phyloP scores from a whole-genome alignment of 352 stramenopile genomes.

The Albugo laibachii region DNA sequence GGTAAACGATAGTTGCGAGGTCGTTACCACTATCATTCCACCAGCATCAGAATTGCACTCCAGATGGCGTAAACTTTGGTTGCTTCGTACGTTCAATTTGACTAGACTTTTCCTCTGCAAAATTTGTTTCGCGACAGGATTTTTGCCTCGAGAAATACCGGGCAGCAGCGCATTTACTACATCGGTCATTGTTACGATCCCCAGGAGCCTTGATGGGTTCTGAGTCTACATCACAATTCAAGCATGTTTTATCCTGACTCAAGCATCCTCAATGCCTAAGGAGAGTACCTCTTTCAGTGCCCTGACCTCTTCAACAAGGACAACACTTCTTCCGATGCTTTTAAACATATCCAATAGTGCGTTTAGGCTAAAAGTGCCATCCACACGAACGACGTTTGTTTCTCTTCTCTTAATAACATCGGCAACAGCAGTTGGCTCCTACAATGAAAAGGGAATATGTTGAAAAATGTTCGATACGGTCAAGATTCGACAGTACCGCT shows the following conservation, averaged over 20 bases:
- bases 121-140: slow-evolving; percentile 93
- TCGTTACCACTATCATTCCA: no score
- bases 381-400: slow-evolving; percentile 48
- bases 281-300: slow-evolving; percentile 15
- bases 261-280: neutral
- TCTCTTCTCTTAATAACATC: slow-evolving; percentile 56
- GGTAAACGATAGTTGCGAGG: neutral
- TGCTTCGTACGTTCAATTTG: no score
- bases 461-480: slow-evolving; percentile 67
- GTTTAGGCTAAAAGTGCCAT: slow-evolving; percentile 81
- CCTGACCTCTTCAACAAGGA: slow-evolving; percentile 87
- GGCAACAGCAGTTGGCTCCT: slow-evolving; percentile 41
- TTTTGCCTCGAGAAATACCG: slow-evolving; percentile 33
- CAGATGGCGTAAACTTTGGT: no score
- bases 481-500: slow-evolving; percentile 75
- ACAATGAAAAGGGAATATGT: slow-evolving; percentile 1
- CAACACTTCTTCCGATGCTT: slow-evolving; percentile 82
- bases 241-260: neutral
- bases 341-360: slow-evolving; percentile 91
- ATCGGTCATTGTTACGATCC: slow-evolving; percentile 91
- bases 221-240: slow-evolving; percentile 3
- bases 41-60: no score
- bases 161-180: slow-evolving; percentile 94
- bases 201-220: neutral
- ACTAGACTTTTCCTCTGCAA: neutral